Evolutionary conservation across 768 basidiomycete species (phyloP), one percentile per base, ranked within the genome.

Genomic region (Baorangia bicolor): DNA sequence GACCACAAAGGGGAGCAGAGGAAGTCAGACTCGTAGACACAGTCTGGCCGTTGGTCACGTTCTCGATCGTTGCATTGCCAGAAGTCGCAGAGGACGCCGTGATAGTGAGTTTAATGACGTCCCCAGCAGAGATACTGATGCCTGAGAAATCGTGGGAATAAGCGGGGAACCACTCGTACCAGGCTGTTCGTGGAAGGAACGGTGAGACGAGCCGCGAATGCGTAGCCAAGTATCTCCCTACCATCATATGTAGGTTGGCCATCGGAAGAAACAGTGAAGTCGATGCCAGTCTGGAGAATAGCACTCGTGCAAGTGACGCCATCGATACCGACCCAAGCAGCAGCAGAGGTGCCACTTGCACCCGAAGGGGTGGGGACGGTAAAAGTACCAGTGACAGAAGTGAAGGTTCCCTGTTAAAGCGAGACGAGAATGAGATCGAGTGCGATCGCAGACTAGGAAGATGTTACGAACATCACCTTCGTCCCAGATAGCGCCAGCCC

Each of bases 251-350:
- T 25, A 10, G 44, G 21, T 33, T 21, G 2, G 21, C 23, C 34
- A 16, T 39, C 10, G n/a, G n/a, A n/a, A n/a, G n/a, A n/a, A 20
- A 47, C 23, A 14, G 21, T 35, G 18, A 57, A 42, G 5, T 4
- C 25, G 10, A 58, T 8, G 8, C 57, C 55, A 7, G 56, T 50
- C 38, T 51, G 58, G n/a, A 60, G 37, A 35, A 61, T 41, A 31
- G 35, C 49, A 35, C 6, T 25, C 4, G 1, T 0, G 10, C 60
- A 61, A 4, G 42, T 49, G 14, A n/a, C 16, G 11, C 53, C 58
- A 25, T 61, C 60, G 2, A 61, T 55, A 9, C 60, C 60, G 23
- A 61, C 58, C 58, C 60, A 61, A 16, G 41, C 50, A 12, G 54
- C 20, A 16, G 50, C 59, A 37, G 33, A n/a, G 18, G 23, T 4